Conservation (phyloP, 2,329 filamentous ascomycete genomes). For the Allantophomopsis cytisporea region DNA sequence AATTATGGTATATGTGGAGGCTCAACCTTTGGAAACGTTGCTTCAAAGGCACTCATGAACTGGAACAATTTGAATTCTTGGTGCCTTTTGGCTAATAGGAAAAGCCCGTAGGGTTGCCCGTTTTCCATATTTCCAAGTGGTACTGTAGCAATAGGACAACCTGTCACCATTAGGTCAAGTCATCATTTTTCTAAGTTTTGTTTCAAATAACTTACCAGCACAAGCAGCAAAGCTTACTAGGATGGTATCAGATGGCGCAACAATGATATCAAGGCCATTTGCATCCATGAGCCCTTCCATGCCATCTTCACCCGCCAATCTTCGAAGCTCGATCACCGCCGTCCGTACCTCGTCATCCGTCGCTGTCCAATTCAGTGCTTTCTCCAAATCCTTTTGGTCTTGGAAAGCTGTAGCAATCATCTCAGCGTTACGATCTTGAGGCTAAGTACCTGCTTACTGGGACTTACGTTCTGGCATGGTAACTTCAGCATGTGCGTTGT, state of each 20-base stretch:
- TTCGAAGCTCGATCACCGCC: conserved; percentile 3
- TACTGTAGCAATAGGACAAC: conserved; percentile 15
- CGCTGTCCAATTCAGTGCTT: conserved; percentile 5
- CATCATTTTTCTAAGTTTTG: no score
- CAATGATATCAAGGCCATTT: conserved; percentile 8
- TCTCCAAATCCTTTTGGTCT: conserved; percentile 6
- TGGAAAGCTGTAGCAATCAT: neutral
- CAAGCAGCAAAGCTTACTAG: conserved; percentile 8
- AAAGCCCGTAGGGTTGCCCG: conserved; percentile 14
- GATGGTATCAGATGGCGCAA: conserved; percentile 9
- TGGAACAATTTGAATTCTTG: conserved; percentile 9
- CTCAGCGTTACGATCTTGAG: neutral
- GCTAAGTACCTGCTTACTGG: no score
- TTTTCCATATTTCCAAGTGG: conserved; percentile 13
- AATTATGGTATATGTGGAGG: no score
- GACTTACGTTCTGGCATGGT: conserved; percentile 7
- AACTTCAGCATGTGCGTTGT: no score
- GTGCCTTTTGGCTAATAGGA: conserved; percentile 10
- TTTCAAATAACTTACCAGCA: conserved; percentile 10
- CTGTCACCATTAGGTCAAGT: conserved; percentile 3
- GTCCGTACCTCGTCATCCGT: conserved; percentile 3
- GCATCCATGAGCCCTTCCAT: conserved; percentile 5
- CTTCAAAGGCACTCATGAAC: conserved; percentile 11
- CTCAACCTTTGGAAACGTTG: conserved; percentile 1
- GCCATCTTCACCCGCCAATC: conserved; percentile 3